Evolutionary conservation across 179 eudicot genomes (phyloP).

Genomic region (Corrigiola litoralis): DNA sequence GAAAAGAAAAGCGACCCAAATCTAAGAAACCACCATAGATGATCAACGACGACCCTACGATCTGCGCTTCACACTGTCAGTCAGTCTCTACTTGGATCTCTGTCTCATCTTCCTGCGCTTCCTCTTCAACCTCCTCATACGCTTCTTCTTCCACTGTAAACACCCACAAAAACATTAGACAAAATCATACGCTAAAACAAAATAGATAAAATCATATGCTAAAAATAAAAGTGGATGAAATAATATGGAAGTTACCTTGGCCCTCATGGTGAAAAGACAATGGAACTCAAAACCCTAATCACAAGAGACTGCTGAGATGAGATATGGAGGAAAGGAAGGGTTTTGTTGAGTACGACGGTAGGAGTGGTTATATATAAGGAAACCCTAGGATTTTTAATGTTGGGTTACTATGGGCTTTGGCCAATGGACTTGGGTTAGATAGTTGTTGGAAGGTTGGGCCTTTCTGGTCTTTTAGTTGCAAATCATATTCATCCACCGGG

Average conservation of each 20-base stretch:
- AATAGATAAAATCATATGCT: background rate
- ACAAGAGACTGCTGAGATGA: background rate
- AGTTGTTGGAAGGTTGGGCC: too few relatives aligned
- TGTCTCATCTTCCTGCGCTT: constrained; percentile 40
- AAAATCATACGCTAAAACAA: background rate
- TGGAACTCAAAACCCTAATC: constrained; percentile 17
- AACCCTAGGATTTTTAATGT: too few relatives aligned
- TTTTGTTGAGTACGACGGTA: too few relatives aligned
- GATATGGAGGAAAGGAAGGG: background rate
- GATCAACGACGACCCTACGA: too few relatives aligned
- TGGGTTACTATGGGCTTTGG: too few relatives aligned
- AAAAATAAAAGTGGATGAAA: background rate
- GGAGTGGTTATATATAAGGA: too few relatives aligned
- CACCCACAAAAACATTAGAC: background rate
- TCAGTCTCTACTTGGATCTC: constrained; percentile 36
- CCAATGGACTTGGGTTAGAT: too few relatives aligned
- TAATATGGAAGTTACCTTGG: constrained; percentile 15
- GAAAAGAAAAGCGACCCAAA: too few relatives aligned
- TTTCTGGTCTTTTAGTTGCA: too few relatives aligned
- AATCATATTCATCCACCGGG: too few relatives aligned
- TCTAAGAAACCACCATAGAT: too few relatives aligned
- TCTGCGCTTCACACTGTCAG: too few relatives aligned
- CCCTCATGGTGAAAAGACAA: constrained; percentile 28
- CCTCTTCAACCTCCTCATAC: constrained; percentile 43
- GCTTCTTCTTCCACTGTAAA: constrained; percentile 40